Evolutionary conservation across 78 protist species (phyloP), one percentile per base, ranked within the genome.

Genomic region (Isochrysis galbana): DNA sequence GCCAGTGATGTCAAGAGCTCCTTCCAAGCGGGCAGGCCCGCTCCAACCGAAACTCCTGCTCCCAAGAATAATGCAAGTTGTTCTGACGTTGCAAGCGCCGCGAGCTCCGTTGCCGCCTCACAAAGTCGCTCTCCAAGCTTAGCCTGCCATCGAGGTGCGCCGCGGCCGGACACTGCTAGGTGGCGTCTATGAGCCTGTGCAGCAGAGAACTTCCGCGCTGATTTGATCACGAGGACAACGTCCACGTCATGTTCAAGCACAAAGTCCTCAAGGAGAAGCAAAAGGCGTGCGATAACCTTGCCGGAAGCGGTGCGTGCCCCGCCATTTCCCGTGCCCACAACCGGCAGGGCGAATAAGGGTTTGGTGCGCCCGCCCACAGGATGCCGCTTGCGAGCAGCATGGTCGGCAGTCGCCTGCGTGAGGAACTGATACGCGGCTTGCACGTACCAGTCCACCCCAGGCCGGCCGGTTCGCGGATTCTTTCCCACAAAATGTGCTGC

Each of bases 301-400:
- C 97, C 97, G 0, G 97, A 91, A 23, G 70, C 36, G 21, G 34
- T 25, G 5, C 74, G 44, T 4, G 94, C 95, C 36, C 95, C 95
- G 39, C 96, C 95, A 1, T 91, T 87, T 54, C 97, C 97, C 34
- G 97, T 95, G 11, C 97, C 97, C 2, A 95, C 74, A 22, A 95
- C 93, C 17, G 97, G 97, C 22, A 95, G 45, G n/a, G 92, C 92
- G 22, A 95, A 67, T 55, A 95, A 21, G 48, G 89, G 90, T 61
- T 94, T 92, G 41, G 78, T 26, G 25, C 92, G 87, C 19, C 87
- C 34, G 48, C 36, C 11, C 51, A 26, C 39, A 29, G 90, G 78
- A 3, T 23, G 61, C 72, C 0, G 10, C 17, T n/a, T 2, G 4
- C 26, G 0, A 29, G 4, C 46, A 32, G 34, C 10, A 26, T 32